Percentiles rank a stretch among this genome's conserved stretches.
Conservation (phyloP, 1,284 basidiomycete genomes). For the Tilletia indica region DNA sequence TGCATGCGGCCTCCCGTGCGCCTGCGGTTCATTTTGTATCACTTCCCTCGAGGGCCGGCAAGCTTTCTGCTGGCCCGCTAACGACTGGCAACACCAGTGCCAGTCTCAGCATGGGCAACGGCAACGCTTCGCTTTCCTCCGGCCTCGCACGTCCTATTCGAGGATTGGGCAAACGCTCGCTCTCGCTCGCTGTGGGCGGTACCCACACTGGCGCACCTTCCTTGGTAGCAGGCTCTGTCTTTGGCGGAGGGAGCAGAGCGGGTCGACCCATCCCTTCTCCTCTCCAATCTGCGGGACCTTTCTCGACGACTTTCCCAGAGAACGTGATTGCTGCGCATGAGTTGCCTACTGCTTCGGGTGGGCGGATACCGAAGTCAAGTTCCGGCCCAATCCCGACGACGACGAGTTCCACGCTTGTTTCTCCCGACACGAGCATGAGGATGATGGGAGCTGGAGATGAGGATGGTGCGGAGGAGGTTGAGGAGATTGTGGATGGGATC, state of each 20-base stretch:
- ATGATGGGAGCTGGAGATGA: too few species aligned
- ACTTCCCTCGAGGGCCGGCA: conserved; percentile 14
- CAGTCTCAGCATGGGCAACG: neutral
- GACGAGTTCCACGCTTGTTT: neutral
- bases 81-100: neutral
- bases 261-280: neutral
- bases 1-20: neutral
- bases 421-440: conserved; percentile 10
- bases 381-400: neutral
- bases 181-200: neutral
- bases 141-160: neutral
- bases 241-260: neutral
- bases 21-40: conserved; percentile 12
- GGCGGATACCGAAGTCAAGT: conserved; percentile 11
- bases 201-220: neutral
- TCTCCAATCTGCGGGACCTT: conserved; percentile 11
- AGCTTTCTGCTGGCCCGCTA: conserved; percentile 3
- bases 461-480: neutral
- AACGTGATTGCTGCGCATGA: conserved; percentile 3
- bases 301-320: conserved; percentile 6
- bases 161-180: conserved; percentile 1
- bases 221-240: neutral
- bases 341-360: conserved; percentile 12
- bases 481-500: neutral
- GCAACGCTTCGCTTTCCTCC: too few species aligned